These are phyloP conservation scores for Globisporangium nagaii DNA, from an alignment of 352 stramenopile genomes.

Conservation along the genomic window DNA sequence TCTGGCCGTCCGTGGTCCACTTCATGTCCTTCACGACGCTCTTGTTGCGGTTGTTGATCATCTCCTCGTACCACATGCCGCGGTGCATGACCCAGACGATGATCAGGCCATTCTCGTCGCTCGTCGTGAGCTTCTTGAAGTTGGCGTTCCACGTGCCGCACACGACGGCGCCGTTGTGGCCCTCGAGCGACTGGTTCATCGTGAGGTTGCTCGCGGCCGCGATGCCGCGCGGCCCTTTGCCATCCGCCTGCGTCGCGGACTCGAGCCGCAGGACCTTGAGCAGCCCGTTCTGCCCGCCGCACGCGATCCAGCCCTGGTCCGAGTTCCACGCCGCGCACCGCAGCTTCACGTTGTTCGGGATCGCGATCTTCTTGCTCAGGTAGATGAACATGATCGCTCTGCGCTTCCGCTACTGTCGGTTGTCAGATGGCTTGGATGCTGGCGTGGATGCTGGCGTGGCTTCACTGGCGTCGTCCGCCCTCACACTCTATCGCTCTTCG, in stretches of 20 bases:
- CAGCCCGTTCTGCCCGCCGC: conserved; percentile 89
- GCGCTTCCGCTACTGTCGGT: not conserved
- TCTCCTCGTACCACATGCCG: conserved; percentile 94
- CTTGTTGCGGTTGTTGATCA: conserved; percentile 97
- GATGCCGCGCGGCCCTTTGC: conserved; percentile 73
- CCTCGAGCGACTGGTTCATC: conserved; percentile 94
- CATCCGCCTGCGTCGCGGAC: conserved; percentile 54
- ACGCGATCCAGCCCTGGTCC: conserved; percentile 93
- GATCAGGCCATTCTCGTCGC: conserved; percentile 93
- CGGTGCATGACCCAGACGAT: conserved; percentile 95
- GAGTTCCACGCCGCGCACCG: conserved; percentile 90
- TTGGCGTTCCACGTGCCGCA: conserved; percentile 93
- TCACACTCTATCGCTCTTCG: too few species aligned
- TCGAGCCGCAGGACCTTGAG: conserved; percentile 92
- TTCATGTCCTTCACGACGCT: conserved; percentile 93
- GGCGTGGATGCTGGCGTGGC: too few species aligned
- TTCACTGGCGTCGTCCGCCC: too few species aligned
- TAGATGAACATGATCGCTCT: conserved; percentile 89
- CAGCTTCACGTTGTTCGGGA: conserved; percentile 91
- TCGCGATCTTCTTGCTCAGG: conserved; percentile 94
- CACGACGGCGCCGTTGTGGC: conserved; percentile 87
- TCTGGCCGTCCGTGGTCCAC: conserved; percentile 91
- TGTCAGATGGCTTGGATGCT: too few species aligned
- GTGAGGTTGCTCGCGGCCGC: conserved; percentile 88
- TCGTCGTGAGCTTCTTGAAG: conserved; percentile 94